Percentiles rank a stretch among this genome's conserved stretches.
Evolutionary conservation across 2,329 filamentous ascomycete species (phyloP).

Genomic region (Aspergillus viridinutans): DNA sequence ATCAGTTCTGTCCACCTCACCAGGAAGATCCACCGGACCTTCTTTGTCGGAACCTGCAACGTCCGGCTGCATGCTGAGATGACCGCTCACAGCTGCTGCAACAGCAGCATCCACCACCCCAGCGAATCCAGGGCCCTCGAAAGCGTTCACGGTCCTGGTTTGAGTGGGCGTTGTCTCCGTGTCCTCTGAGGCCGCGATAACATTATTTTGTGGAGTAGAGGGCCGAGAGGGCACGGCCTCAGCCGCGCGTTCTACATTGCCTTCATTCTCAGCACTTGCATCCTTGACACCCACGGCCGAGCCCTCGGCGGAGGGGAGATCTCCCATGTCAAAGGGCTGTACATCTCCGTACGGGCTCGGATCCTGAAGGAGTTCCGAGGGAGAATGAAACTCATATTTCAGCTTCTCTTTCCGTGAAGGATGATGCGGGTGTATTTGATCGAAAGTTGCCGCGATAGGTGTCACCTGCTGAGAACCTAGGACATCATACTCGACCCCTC

Average conservation of each 20-base stretch:
- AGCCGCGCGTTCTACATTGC: conserved; percentile 12
- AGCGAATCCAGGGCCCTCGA: conserved; percentile 12
- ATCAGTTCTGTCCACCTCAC: background rate
- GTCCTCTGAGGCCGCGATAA: conserved; percentile 9
- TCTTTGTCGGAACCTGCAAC: background rate
- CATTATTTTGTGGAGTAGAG: conserved; percentile 14
- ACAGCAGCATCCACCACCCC: conserved; percentile 23
- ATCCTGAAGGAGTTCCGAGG: conserved; percentile 43
- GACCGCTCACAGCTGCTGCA: conserved; percentile 12
- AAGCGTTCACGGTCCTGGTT: background rate
- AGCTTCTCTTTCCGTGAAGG: conserved; percentile 35
- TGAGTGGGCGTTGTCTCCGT: conserved; percentile 11
- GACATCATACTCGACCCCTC: conserved; percentile 40
- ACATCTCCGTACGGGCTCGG: conserved; percentile 24
- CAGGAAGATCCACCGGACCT: background rate
- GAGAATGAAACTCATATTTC: conserved; percentile 46
- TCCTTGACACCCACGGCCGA: conserved; percentile 25
- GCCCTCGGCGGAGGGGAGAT: conserved; percentile 29
- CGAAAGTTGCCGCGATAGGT: conserved; percentile 58
- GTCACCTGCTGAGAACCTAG: conserved; percentile 64
- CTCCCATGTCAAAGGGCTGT: conserved; percentile 16
- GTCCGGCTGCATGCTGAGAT: background rate
- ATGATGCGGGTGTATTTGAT: conserved; percentile 17
- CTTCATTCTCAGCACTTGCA: conserved; percentile 12
- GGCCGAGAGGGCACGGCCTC: conserved; percentile 16